phyloP scores from a whole-genome alignment of 2,329 filamentous ascomycete species.

The Colletotrichum sp. region DNA sequence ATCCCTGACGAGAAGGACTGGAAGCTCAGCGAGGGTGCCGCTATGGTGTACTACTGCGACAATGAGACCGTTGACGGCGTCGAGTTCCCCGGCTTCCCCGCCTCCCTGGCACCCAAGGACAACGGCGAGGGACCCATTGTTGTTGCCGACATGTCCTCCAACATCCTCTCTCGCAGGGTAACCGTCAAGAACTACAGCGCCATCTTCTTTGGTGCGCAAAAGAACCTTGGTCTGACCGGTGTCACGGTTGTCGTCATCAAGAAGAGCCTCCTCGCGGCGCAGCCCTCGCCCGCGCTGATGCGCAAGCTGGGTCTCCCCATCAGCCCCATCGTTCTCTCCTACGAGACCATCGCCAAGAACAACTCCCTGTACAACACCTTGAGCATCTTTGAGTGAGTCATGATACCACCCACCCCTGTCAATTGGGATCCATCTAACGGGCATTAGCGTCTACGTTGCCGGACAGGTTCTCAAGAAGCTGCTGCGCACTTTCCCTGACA shows the following conservation, averaged over 20 bases:
- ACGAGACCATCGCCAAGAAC: conserved; percentile 86
- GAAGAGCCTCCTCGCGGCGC: conserved; percentile 79
- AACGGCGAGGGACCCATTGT: conserved; percentile 75
- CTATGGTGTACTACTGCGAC: conserved; percentile 88
- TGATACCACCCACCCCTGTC: background rate
- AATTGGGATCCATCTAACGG: background rate
- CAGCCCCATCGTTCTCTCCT: conserved; percentile 80
- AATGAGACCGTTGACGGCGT: conserved; percentile 96
- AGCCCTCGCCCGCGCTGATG: conserved; percentile 72
- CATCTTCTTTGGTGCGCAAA: conserved; percentile 93
- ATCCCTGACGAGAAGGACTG: conserved; percentile 81
- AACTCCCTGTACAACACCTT: conserved; percentile 96
- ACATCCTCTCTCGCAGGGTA: conserved; percentile 83
- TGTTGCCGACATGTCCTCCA: conserved; percentile 92
- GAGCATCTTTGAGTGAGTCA: conserved; percentile 82
- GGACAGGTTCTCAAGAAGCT: conserved; percentile 86
- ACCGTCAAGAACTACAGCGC: conserved; percentile 80
- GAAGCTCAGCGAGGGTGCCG: conserved; percentile 71
- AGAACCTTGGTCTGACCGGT: conserved; percentile 88
- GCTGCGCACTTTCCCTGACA: conserved; percentile 67
- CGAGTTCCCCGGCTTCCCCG: conserved; percentile 80
- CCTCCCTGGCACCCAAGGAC: conserved; percentile 59
- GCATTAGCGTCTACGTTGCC: conserved; percentile 77
- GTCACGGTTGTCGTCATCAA: conserved; percentile 86
- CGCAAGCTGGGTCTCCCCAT: conserved; percentile 78